phyloP scores from a whole-genome alignment of 768 basidiomycete genomes.

The Tricholomella constricta region DNA sequence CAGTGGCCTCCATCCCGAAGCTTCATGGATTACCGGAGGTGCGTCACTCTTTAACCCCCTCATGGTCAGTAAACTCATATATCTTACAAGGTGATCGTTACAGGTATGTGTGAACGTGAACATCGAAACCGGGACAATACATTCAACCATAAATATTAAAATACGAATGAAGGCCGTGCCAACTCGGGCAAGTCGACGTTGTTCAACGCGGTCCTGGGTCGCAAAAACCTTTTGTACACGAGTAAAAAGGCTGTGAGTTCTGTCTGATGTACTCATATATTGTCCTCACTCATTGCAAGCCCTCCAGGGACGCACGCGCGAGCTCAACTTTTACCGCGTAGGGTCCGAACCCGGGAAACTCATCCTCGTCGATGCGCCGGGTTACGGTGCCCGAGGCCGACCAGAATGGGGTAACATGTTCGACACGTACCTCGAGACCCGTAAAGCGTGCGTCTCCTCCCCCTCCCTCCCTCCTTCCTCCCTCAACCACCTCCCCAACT shows the following conservation, averaged over 20 bases:
- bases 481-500: background rate
- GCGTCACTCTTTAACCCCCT: slow-evolving; percentile 1
- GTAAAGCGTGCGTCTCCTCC: slow-evolving; percentile 53
- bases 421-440: slow-evolving; percentile 59
- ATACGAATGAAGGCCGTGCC: slow-evolving; percentile 78
- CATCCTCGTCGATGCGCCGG: slow-evolving; percentile 77
- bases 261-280: background rate
- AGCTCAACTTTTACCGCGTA: slow-evolving; percentile 74
- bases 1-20: slow-evolving; percentile 38
- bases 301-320: slow-evolving; percentile 66
- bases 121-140: no score
- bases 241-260: slow-evolving; percentile 73
- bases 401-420: slow-evolving; percentile 77
- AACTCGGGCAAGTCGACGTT: slow-evolving; percentile 79
- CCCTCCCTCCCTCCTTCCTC: no score
- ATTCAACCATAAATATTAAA: no score
- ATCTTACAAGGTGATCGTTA: slow-evolving; percentile 43
- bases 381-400: slow-evolving; percentile 75
- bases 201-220: slow-evolving; percentile 66
- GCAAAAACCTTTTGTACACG: slow-evolving; percentile 56
- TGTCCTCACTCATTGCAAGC: background rate
- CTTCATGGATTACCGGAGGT: slow-evolving; percentile 49
- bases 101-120: no score
- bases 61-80: background rate
- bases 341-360: slow-evolving; percentile 59